A percentile compares a stretch with the other conserved stretches of the same genome.
phyloP scores from a whole-genome alignment of 2,329 filamentous ascomycete species.

The Sporothrix phasma region DNA sequence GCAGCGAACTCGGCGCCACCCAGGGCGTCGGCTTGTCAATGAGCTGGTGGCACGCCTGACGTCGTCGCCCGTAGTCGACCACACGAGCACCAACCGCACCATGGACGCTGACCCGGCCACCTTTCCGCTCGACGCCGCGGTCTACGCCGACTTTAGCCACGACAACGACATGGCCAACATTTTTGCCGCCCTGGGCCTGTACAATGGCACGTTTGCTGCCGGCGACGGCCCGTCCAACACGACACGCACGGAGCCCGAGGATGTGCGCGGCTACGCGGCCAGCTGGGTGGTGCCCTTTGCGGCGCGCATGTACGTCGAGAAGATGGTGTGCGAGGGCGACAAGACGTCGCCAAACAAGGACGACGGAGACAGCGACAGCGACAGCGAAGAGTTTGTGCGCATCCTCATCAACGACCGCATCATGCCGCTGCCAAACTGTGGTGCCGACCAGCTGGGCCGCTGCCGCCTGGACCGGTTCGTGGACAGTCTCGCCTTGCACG shows the following conservation, averaged over 20 bases:
- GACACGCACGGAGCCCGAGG: conserved; percentile 37
- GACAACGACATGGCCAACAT: conserved; percentile 79
- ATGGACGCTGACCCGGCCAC: conserved; percentile 56
- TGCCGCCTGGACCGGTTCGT: conserved; percentile 64
- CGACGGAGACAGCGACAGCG: no score
- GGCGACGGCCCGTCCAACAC: conserved; percentile 34
- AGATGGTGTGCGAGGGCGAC: conserved; percentile 54
- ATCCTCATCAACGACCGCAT: conserved; percentile 79
- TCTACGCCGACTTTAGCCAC: conserved; percentile 89
- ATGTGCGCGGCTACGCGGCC: conserved; percentile 60
- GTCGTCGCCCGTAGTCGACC: conserved; percentile 54
- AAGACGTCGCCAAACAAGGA: conserved; percentile 18
- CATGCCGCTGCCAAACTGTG: conserved; percentile 59
- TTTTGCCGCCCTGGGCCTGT: conserved; percentile 68
- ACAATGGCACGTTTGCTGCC: conserved; percentile 37
- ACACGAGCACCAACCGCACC: conserved; percentile 68
- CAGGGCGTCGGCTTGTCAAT: conserved; percentile 84
- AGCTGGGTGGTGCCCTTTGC: conserved; percentile 77
- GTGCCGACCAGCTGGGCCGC: conserved; percentile 57
- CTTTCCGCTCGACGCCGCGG: conserved; percentile 57
- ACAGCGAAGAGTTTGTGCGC: conserved; percentile 59
- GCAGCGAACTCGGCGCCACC: conserved; percentile 68
- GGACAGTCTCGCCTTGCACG: conserved; percentile 60
- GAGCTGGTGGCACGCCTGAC: conserved; percentile 79
- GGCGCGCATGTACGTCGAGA: conserved; percentile 75